A percentile compares a stretch with the other conserved stretches of the same genome.
Evolutionary conservation across 192 early-diverging fungal species (phyloP).

Genomic region (Entomortierella lignicola): DNA sequence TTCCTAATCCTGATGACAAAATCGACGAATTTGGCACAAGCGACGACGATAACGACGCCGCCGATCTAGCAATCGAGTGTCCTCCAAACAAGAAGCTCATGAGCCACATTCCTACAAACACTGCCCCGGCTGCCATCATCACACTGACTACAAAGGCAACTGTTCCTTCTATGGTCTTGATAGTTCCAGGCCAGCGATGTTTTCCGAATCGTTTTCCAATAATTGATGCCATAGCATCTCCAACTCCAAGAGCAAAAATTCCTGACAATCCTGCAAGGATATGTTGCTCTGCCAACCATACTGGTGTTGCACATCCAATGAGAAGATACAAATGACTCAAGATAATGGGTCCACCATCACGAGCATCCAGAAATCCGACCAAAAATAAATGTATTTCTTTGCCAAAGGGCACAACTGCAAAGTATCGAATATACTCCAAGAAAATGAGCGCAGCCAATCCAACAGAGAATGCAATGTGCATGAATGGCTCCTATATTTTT

Average conservation of each 20-base stretch:
- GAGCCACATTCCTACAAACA: constrained; percentile 50
- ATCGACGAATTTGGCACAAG: not conserved
- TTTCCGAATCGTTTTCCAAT: constrained; percentile 82
- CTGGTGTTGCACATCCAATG: constrained; percentile 88
- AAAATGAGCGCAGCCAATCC: constrained; percentile 79
- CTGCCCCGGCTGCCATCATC: constrained; percentile 57
- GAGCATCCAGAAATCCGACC: constrained; percentile 83
- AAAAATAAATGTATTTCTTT: constrained; percentile 77
- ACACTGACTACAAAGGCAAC: constrained; percentile 79
- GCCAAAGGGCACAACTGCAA: constrained; percentile 75
- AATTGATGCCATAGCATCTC: constrained; percentile 90
- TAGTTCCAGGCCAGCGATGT: constrained; percentile 76
- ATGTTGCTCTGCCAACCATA: constrained; percentile 81
- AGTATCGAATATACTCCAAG: constrained; percentile 84
- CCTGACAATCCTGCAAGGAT: constrained; percentile 73
- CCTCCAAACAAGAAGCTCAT: constrained; percentile 51
- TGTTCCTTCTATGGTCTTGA: constrained; percentile 92
- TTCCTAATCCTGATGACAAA: not conserved
- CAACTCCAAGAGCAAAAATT: constrained; percentile 89
- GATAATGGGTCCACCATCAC: constrained; percentile 86
- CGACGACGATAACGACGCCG: not conserved
- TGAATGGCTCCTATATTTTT: constrained; percentile 68
- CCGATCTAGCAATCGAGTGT: not conserved
- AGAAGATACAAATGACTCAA: constrained; percentile 92
- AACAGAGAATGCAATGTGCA: constrained; percentile 85